Evolutionary conservation across 495 filamentous ascomycete species (phyloP), one percentile per base, ranked within the genome.

Genomic region (Chaetomium cochliodes): DNA sequence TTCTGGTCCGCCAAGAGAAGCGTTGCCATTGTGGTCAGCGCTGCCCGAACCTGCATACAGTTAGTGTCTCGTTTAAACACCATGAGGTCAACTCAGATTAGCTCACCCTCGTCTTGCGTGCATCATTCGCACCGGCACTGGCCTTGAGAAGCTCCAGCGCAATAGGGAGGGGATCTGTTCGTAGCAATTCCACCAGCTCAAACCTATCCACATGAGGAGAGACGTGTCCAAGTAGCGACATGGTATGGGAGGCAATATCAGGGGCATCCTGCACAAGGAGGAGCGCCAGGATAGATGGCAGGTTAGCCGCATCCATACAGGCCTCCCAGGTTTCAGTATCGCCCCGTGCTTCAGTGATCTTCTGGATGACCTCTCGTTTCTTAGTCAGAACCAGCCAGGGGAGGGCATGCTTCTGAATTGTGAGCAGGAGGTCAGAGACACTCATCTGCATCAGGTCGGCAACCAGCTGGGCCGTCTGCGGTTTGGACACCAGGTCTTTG

Each of bases 121-220:
- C 75, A 49, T 85, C 83, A 39, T 87, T 85, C 9, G 82, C 83
- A 70, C 92, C 91, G 7, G 86, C 90, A 61, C 89, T 85, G 22
- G 84, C 82, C 73, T 93, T 97, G 23, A 98, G 79, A n/a, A 98
- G 78, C 70, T 96, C 89, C 60, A 90, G 85, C 11, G 90, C 88
- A 65, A 90, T 87, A 6, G 82, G 70, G 44, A 92, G 83, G 15
- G 92, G 90, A 58, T 96, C 91, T 59, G 87, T 82, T 65, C 86
- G 85, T 3, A 96, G 81, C 60, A 96, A 75, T 39, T 88, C 87
- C 8, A 84, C 80, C 28, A 96, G 79, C 22, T 85, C 84, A 18
- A 83, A 79, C 15, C 85, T 80, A 22, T 82, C 81, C 65, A 98
- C 92, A 23, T 85, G 84, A 18, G 87, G 73, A 52, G 90, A 88